A percentile compares a stretch with the other conserved stretches of the same genome.
These are phyloP conservation scores for Bacidia rubella DNA, from an alignment of 495 filamentous ascomycete species.

Conservation along the genomic window DNA sequence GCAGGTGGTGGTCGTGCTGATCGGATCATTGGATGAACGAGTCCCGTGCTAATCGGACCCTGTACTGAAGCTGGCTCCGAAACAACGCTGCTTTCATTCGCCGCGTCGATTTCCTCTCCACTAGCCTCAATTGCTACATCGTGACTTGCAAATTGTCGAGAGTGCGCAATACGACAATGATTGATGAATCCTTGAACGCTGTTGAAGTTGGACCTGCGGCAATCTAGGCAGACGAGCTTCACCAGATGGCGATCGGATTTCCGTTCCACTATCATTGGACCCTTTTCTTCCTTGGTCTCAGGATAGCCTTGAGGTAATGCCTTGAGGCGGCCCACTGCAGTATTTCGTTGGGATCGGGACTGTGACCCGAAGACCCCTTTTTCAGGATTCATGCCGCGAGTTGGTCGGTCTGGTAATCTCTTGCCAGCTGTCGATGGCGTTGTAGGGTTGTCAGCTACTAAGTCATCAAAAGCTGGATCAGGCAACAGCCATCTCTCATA, in stretches of 20 bases:
- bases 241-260: constrained; percentile 44
- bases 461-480: constrained; percentile 66
- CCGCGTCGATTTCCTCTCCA: constrained; percentile 64
- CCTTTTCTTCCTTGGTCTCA: constrained; percentile 50
- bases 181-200: constrained; percentile 98
- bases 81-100: constrained; percentile 43
- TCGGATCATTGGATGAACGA: constrained; percentile 59
- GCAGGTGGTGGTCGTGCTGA: constrained; percentile 26
- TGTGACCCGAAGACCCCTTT: constrained; percentile 39
- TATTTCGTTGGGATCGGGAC: constrained; percentile 47
- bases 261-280: constrained; percentile 46
- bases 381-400: constrained; percentile 58
- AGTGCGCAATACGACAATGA: constrained; percentile 91
- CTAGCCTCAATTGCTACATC: constrained; percentile 86
- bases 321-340: constrained; percentile 48
- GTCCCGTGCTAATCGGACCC: constrained; percentile 32
- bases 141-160: constrained; percentile 80
- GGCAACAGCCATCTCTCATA: constrained; percentile 89
- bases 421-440: constrained; percentile 23
- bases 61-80: constrained; percentile 28
- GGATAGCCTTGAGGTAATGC: constrained; percentile 61
- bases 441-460: constrained; percentile 23
- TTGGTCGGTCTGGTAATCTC: constrained; percentile 49
- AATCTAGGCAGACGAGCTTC: constrained; percentile 82
- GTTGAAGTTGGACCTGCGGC: constrained; percentile 76